Evolutionary conservation across 2,329 filamentous ascomycete genomes (phyloP).

Genomic region (Penicillium sp.): DNA sequence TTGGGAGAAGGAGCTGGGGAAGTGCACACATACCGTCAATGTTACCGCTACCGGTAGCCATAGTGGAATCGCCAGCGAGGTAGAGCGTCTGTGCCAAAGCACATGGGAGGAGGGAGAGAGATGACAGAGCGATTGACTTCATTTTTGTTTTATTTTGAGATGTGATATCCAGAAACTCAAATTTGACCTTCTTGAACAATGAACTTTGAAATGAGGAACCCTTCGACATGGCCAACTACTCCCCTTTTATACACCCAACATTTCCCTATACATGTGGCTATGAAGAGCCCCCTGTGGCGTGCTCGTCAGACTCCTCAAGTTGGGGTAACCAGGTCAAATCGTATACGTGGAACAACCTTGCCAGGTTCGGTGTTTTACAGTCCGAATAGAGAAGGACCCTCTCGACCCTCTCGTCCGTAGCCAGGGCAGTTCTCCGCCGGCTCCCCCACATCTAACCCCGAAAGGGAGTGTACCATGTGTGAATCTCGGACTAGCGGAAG

Average conservation of each 20-base stretch:
- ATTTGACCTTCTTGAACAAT: neutral
- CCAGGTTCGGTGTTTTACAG: constrained; percentile 9
- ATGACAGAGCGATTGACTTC: constrained; percentile 24
- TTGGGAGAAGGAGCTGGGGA: neutral
- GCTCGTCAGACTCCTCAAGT: neutral
- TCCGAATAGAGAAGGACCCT: too few relatives aligned
- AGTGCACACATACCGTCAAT: constrained; percentile 29
- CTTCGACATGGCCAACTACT: neutral
- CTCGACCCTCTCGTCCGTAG: neutral
- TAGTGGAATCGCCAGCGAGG: constrained; percentile 43
- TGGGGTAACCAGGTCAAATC: neutral
- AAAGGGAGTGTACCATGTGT: neutral
- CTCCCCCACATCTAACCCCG: constrained; percentile 5
- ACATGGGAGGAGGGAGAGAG: constrained; percentile 30
- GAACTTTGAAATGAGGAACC: neutral
- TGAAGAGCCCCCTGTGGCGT: neutral
- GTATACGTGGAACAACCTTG: constrained; percentile 14
- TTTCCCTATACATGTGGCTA: neutral
- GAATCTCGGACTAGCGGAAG: constrained; percentile 10
- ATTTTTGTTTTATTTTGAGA: constrained; percentile 20
- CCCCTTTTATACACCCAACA: constrained; percentile 2
- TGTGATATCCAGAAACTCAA: neutral
- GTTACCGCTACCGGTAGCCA: constrained; percentile 31
- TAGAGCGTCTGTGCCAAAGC: constrained; percentile 34
- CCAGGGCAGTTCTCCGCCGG: neutral